Conservation (phyloP, 2,329 filamentous ascomycete species). For the Scopulariopsis brevicaulis region DNA sequence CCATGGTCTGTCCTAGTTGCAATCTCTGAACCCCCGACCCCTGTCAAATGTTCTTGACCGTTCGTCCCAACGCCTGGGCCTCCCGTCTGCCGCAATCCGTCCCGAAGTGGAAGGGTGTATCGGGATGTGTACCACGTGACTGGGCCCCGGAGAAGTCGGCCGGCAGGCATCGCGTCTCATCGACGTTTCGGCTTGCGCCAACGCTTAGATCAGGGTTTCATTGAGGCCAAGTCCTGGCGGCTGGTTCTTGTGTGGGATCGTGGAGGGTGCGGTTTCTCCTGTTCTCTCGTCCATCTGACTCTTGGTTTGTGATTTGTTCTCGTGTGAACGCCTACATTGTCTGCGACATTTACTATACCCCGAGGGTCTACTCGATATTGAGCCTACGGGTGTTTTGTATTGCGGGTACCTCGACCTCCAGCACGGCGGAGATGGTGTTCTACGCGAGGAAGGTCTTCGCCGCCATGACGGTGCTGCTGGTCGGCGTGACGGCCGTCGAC, state of each 20-base stretch:
- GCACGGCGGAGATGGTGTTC: not conserved
- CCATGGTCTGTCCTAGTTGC: no score
- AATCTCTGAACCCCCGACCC: no score
- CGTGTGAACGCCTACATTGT: no score
- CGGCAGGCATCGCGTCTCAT: not conserved
- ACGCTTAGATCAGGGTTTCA: conserved; percentile 4
- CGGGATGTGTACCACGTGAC: not conserved
- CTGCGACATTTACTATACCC: not conserved
- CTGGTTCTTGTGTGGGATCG: not conserved
- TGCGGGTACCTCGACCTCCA: not conserved
- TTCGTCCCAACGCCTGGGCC: not conserved
- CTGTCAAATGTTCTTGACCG: no score
- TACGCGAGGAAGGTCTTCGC: not conserved
- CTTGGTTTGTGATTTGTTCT: not conserved
- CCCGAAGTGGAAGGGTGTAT: not conserved
- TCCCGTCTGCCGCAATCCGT: not conserved
- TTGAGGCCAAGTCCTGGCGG: not conserved
- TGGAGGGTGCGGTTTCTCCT: not conserved
- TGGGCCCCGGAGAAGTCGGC: not conserved
- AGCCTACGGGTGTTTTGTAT: not conserved
- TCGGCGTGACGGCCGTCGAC: conserved; percentile 9
- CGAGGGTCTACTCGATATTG: not conserved
- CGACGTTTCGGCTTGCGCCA: not conserved
- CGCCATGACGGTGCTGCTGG: conserved; percentile 1
- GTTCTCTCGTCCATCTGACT: not conserved